These are phyloP conservation scores for Geoglossum cookeanum DNA, from an alignment of 2,329 filamentous ascomycete species.

Conservation along the genomic window DNA sequence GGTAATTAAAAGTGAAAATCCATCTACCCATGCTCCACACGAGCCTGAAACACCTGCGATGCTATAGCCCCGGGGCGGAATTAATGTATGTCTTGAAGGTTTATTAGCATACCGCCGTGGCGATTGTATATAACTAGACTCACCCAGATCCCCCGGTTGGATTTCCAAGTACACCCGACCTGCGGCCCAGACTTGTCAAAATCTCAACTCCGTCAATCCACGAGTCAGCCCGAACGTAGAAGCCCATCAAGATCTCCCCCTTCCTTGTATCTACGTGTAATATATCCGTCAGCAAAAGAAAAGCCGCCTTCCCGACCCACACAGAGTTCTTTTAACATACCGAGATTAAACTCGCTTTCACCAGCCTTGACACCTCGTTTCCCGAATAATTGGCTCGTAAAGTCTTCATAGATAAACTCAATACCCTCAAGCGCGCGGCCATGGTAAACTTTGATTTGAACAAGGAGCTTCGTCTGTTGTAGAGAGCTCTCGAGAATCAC, in stretches of 20 bases:
- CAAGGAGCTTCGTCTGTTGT: conserved; percentile 52
- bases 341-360: conserved; percentile 58
- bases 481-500: conserved; percentile 53
- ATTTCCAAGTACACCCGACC: conserved; percentile 73
- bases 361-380: conserved; percentile 52
- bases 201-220: conserved; percentile 85
- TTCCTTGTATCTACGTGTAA: conserved; percentile 47
- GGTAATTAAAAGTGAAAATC: conserved; percentile 64
- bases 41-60: conserved; percentile 78
- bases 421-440: conserved; percentile 63
- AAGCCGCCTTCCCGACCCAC: not conserved
- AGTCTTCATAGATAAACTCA: conserved; percentile 86
- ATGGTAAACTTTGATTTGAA: conserved; percentile 56
- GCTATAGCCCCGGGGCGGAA: conserved; percentile 74
- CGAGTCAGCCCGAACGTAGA: conserved; percentile 57
- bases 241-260: conserved; percentile 76
- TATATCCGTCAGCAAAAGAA: not conserved
- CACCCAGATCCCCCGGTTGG: conserved; percentile 62
- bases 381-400: conserved; percentile 68
- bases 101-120: conserved; percentile 10
- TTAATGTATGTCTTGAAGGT: conserved; percentile 52
- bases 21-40: conserved; percentile 63
- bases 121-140: conserved; percentile 22
- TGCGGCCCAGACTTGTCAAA: conserved; percentile 71
- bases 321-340: conserved; percentile 27